These are phyloP conservation scores for Brassica napus DNA, from an alignment of 345 rosid species.

Conservation along the genomic window Da-Ae NC_063445.1:9291001-9291500, in stretches of 20 bases:
- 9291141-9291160: no score
- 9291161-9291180: no score
- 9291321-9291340: neutral
- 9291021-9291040: no score
- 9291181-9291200: no score
- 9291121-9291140: no score
- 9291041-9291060: no score
- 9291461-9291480: neutral
- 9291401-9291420: conserved; percentile 21
- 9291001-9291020: no score
- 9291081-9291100: no score
- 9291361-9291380: conserved; percentile 16
- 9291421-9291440: neutral
- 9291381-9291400: conserved; percentile 20
- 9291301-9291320: neutral
- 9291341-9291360: neutral
- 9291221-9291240: neutral
- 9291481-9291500: no score
- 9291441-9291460: conserved; percentile 30
- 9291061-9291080: no score
- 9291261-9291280: neutral
- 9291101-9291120: no score
- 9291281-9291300: neutral
- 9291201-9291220: no score
- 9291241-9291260: neutral